Percentiles rank a stretch among this genome's conserved stretches.
phyloP scores from a whole-genome alignment of 2,329 filamentous ascomycete genomes.

The Pseudogymnoascus sp. region DNA sequence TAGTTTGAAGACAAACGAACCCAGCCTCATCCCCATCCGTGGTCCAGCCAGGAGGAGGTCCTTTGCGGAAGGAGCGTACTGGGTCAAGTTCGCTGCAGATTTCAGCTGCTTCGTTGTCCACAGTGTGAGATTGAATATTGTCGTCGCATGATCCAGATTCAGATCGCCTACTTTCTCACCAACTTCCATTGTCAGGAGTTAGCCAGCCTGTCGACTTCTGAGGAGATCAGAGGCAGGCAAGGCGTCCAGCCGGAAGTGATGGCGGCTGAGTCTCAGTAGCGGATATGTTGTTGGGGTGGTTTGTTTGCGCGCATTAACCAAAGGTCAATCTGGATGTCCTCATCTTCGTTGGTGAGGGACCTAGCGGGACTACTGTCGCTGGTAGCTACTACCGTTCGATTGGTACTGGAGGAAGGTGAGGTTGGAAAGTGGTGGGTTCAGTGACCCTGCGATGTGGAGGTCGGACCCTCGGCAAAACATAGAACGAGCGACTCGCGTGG shows the following conservation, averaged over 20 bases:
- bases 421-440: background rate
- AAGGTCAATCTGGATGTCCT: background rate
- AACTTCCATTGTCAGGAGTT: background rate
- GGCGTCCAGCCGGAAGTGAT: background rate
- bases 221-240: background rate
- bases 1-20: conserved; percentile 55
- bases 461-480: conserved; percentile 7
- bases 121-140: background rate
- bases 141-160: background rate
- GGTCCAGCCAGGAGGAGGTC: conserved; percentile 65
- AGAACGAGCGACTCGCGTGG: background rate
- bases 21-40: conserved; percentile 61
- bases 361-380: background rate
- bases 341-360: background rate
- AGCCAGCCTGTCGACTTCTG: background rate
- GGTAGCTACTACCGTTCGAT: background rate
- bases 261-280: background rate
- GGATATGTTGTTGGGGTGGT: background rate
- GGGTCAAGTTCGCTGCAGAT: conserved; percentile 43
- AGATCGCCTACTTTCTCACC: background rate
- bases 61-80: conserved; percentile 57
- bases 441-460: background rate
- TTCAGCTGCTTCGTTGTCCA: conserved; percentile 9
- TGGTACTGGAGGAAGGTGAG: background rate
- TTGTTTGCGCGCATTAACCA: background rate